Base-by-base conservation (phyloP, 2,329 filamentous ascomycete genomes). In the Daldinia sp. region DNA sequence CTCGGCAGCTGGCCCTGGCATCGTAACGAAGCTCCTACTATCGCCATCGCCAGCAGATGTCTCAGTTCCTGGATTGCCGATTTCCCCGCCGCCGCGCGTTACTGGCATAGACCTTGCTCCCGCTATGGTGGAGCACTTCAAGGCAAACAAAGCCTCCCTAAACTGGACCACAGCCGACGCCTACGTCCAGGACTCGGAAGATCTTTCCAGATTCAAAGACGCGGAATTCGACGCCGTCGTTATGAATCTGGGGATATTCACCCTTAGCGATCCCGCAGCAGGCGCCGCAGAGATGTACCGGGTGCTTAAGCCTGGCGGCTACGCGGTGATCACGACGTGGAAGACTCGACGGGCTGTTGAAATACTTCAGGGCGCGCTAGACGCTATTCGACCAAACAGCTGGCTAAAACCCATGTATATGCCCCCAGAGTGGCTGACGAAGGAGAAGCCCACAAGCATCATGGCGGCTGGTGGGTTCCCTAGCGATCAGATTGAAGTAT, bases 241-340 rank as follows among this genome's bases (percentile, higher is more conserved):
- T n/a, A 75, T 74, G 74, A 72, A 64, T 13, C 44, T 74, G 18
- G 72, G 72, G 4, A 71, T 76, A 28, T 75, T 75, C 44, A 4
- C 63, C 3, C 65, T 76, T 13, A 1, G 10, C 12, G 66, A 75
- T 28, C 63, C 73, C 3, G 57, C 65, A 6, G 69, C 65, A 6
- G 73, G 69, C 28, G 72, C 58, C 1, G 41, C 63, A 7, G 74
- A 76, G 67, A 76, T 76, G 64, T 35, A 70, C 26, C 74, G 74
- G 6, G 70, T 73, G 5, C 61, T 75, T 7, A 73, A 73, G 35
- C 72, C 70, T 4, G 70, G 73, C 4, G 73, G 73, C 0, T 59
- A 73, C 39, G 70, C 54, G 9, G 61, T 69, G 15, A 53, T 73
- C 13, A 75, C 74, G 15, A 76, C 73, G 18, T 76, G 73, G 74